Evolutionary conservation across 2,329 filamentous ascomycete genomes (phyloP), one percentile per base, ranked within the genome.

Genomic region (Albophoma yamanashiensis): DNA sequence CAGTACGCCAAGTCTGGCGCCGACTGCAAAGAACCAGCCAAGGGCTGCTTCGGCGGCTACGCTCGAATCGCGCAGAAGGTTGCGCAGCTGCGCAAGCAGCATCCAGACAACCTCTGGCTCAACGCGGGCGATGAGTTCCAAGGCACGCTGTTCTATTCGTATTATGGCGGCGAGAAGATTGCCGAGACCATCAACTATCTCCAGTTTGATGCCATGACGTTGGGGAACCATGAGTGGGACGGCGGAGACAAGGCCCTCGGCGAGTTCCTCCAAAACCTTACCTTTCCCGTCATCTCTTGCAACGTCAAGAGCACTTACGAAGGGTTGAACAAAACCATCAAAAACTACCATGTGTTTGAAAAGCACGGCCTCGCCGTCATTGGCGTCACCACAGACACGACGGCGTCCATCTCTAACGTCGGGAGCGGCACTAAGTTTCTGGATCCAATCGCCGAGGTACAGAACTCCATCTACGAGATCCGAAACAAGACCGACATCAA

Each of bases 121-220:
- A 86, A 88, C 60, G 82, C 81, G 2, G 86, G 86, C n/a, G 86
- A 88, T 65, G 86, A 88, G 68, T 88, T 88, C 68, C 83, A 88
- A 65, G 85, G 86, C 59, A 88, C 86, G 0, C 76, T 88, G 9
- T 88, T 87, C 75, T 88, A 86, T 73, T 80, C 79, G 4, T 87
- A 81, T 70, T 88, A 88, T 66, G 81, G 81, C 20, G 83, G 84
- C 31, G 83, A 87, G 74, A 88, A 88, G 77, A 88, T 88, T 63
- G 83, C 84, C 56, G 80, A 86, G 66, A 85, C 82, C 0, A 72
- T 88, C 62, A 89, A 89, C 63, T 78, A 85, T 68, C 74, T 88
- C 57, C 79, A 80, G n/a, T 87, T 88, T 64, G 82, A 87, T 62
- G 83, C 81, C 65, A 88, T 88, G 85, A 87, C 85, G 0, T 73